Percentiles rank a stretch among this genome's conserved stretches.
phyloP scores from a whole-genome alignment of 768 basidiomycete genomes.

The Leccinum truebloodii region DNA sequence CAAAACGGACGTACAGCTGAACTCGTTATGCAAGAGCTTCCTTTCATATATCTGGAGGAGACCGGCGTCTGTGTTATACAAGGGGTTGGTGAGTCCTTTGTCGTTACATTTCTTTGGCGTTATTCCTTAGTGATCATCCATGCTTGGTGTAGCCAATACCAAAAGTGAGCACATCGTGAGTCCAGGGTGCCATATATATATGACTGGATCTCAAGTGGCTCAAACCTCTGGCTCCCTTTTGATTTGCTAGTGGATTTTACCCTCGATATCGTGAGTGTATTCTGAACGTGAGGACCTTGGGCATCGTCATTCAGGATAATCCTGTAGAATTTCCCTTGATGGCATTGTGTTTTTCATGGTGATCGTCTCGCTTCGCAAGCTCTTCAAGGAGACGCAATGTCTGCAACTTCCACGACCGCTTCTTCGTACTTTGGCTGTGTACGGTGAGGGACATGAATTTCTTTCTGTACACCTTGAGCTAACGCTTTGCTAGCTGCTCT shows the following conservation, averaged over 20 bases:
- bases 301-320: background rate
- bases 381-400: background rate
- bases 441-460: conserved; percentile 5
- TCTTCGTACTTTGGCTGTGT: background rate
- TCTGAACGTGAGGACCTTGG: background rate
- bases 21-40: background rate
- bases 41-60: background rate
- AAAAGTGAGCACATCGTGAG: background rate
- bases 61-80: background rate
- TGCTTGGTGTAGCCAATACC: background rate
- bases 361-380: background rate
- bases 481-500: background rate
- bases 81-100: background rate
- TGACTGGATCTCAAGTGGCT: background rate
- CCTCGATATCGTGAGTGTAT: background rate
- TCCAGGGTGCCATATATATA: background rate
- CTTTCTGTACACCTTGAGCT: no score
- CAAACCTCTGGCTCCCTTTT: background rate
- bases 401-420: background rate
- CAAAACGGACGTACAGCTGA: no score
- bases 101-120: background rate
- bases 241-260: background rate
- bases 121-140: background rate
- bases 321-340: conserved; percentile 3
- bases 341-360: background rate